These are phyloP conservation scores for Septoria linicola DNA, from an alignment of 2,329 filamentous ascomycete species.

Conservation along the genomic window DNA sequence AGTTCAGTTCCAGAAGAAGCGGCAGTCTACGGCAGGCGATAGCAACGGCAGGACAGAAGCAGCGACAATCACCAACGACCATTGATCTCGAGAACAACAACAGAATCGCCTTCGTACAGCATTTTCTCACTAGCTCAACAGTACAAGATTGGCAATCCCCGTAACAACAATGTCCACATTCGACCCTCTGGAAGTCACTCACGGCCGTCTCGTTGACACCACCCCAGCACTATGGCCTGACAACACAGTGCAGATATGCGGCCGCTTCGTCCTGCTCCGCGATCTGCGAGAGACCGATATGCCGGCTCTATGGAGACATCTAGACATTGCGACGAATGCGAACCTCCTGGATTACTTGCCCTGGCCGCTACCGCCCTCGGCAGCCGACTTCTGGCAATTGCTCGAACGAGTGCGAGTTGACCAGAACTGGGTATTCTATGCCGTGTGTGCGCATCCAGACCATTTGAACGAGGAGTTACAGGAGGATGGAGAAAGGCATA, in stretches of 20 bases:
- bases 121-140: no score
- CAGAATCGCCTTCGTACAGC: no score
- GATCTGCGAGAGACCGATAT: constrained; percentile 16
- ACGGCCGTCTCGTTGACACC: constrained; percentile 4
- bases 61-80: no score
- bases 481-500: constrained; percentile 23
- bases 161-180: no score
- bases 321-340: constrained; percentile 14
- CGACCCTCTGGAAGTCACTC: background rate
- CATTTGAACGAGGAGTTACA: constrained; percentile 17
- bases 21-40: no score
- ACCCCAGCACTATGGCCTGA: constrained; percentile 8
- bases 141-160: no score
- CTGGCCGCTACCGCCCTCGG: constrained; percentile 35
- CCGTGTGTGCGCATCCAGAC: constrained; percentile 42
- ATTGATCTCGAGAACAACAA: no score
- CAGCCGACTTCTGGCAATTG: constrained; percentile 22
- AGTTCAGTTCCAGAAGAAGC: no score
- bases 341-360: constrained; percentile 46
- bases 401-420: constrained; percentile 16
- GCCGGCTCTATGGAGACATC: constrained; percentile 18
- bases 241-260: constrained; percentile 8
- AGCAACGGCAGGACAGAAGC: no score
- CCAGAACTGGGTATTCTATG: constrained; percentile 41
- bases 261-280: constrained; percentile 23